Evolutionary conservation across 805 yeast genomes (phyloP), one percentile per base, ranked within the genome.

Genomic region (Zygoascus tannicola): DNA sequence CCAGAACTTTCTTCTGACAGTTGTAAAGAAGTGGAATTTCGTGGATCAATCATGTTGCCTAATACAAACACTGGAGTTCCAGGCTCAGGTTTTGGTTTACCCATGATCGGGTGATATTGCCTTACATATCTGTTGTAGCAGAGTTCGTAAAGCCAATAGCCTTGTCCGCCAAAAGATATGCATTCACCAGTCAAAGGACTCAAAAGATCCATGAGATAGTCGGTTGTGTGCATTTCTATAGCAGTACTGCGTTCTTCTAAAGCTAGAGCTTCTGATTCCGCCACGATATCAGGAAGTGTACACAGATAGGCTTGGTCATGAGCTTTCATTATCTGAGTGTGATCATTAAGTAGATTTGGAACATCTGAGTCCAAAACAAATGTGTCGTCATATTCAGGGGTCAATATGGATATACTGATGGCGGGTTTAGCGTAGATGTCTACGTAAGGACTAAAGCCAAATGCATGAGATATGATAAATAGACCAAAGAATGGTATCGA

Each of bases 111-210:
- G 21, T 73, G 79, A 55, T 67, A 73, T 54, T 77, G 83, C 12
- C 67, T 60, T 32, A 77, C 56, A 37, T 67, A 65, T 45, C 66
- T 69, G 4, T 73, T 75, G 47, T 63, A 68, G 53, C 81, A 75
- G 43, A 68, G 69, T 3, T 67, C 70, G 50, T 71, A 75, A 10
- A 72, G 69, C 80, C 81, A 77, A 55, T 74, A 77, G n/a, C 69
- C 72, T 16, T 16, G 37, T 32, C 66, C 56, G 2, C 45, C 38
- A 38, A 52, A 57, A 16, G 48, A 33, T 1, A 64, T 33, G 42
- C 70, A 65, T 10, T 38, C 38, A 4, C 40, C 42, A 14, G 43
- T 32, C 23, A 49, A 35, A 12, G 55, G 48, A 2, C 15, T 26
- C 32, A 37, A 23, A 22, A 37, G 40, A 12, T 37, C 40, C 5